Evolutionary conservation across 495 filamentous ascomycete genomes (phyloP).

Genomic region (Astrothelium macrocarpum): DNA sequence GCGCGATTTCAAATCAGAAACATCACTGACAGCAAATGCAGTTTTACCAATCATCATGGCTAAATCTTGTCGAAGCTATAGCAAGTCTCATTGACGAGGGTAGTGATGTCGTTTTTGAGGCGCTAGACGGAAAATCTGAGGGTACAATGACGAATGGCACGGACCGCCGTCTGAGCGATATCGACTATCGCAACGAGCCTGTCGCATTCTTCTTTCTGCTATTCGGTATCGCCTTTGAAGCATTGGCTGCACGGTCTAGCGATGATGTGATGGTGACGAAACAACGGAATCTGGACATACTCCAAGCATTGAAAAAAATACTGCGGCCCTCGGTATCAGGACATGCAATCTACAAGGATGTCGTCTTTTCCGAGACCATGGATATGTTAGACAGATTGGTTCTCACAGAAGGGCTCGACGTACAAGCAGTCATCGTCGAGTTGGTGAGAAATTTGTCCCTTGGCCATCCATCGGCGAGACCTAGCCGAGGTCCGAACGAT

Average conservation of each 20-base stretch:
- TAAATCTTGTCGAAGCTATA: conserved; percentile 94
- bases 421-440: conserved; percentile 88
- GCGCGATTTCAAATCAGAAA: neutral
- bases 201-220: conserved; percentile 99
- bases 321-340: conserved; percentile 89
- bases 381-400: conserved; percentile 89
- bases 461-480: conserved; percentile 76
- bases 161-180: conserved; percentile 49
- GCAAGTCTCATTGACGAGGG: conserved; percentile 96
- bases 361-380: conserved; percentile 95
- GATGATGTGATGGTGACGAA: conserved; percentile 61
- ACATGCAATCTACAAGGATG: conserved; percentile 90
- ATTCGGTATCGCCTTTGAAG: conserved; percentile 93
- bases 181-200: conserved; percentile 96
- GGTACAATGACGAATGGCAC: conserved; percentile 20
- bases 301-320: conserved; percentile 90
- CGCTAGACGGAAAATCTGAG: conserved; percentile 66
- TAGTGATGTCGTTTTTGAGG: conserved; percentile 94
- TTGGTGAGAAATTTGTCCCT: conserved; percentile 84
- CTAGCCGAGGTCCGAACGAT: conserved; percentile 45
- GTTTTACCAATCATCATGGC: conserved; percentile 97
- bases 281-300: conserved; percentile 78
- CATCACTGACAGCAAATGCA: conserved; percentile 16
- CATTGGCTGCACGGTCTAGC: conserved; percentile 65
- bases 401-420: conserved; percentile 75